Conservation (phyloP, 2,329 filamentous ascomycete genomes). For the Beauveria varroae region DNA sequence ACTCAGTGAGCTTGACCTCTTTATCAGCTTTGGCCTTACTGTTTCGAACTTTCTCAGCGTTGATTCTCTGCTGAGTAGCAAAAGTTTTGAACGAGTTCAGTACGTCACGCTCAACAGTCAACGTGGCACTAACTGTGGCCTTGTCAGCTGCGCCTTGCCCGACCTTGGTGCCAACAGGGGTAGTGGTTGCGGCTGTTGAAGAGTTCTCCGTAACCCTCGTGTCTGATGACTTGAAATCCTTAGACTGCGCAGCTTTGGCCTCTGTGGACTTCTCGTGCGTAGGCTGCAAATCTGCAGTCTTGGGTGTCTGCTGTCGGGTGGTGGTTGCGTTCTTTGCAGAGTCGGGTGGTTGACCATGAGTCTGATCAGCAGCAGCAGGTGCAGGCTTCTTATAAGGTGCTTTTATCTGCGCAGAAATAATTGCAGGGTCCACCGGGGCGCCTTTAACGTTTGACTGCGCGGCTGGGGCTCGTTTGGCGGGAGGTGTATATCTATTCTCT, state of each 20-base stretch:
- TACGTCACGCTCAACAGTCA: conserved; percentile 55
- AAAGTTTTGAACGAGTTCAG: conserved; percentile 58
- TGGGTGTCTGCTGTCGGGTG: conserved; percentile 21
- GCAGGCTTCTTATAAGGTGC: conserved; percentile 32
- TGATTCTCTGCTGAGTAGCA: conserved; percentile 47
- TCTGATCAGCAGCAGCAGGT: conserved; percentile 18
- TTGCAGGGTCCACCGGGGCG: conserved; percentile 77
- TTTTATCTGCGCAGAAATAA: conserved; percentile 78
- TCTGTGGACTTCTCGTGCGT: conserved; percentile 23
- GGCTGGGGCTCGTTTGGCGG: conserved; percentile 74
- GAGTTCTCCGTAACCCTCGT: conserved; percentile 28
- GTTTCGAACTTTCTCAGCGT: conserved; percentile 47
- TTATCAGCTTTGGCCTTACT: conserved; percentile 67
- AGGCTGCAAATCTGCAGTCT: conserved; percentile 14
- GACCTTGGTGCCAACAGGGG: conserved; percentile 18
- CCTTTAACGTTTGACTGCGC: conserved; percentile 66
- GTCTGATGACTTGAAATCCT: conserved; percentile 15
- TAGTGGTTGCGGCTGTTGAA: conserved; percentile 22
- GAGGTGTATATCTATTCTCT: conserved; percentile 78
- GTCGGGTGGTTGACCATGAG: conserved; percentile 20
- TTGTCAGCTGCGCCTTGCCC: conserved; percentile 29
- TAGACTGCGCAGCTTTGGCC: conserved; percentile 5
- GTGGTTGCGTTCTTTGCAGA: conserved; percentile 23
- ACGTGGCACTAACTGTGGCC: conserved; percentile 45
- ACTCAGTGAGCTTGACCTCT: conserved; percentile 83